Conservation (phyloP, 768 basidiomycete genomes). For the Lentinula raphanica region DNA sequence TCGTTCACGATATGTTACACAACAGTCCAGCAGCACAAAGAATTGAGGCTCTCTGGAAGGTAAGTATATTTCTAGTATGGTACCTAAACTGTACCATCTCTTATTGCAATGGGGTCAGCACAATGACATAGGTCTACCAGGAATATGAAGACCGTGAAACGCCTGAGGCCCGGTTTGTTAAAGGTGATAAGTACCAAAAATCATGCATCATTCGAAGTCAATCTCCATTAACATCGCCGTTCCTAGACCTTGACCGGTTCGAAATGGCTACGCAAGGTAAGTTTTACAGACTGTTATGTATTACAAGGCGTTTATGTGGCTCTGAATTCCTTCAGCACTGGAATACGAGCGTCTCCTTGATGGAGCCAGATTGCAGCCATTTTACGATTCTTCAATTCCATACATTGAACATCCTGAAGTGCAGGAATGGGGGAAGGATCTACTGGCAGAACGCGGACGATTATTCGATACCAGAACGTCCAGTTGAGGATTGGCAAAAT, state of each 20-base stretch:
- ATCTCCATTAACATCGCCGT: neutral
- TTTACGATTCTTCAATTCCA: slow-evolving; percentile 80
- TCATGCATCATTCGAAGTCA: neutral
- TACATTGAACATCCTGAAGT: slow-evolving; percentile 68
- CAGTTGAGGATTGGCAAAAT: too few relatives aligned
- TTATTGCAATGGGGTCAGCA: neutral
- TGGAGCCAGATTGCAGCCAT: slow-evolving; percentile 53
- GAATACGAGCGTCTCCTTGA: slow-evolving; percentile 65
- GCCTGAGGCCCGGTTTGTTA: slow-evolving; percentile 79
- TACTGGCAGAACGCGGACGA: slow-evolving; percentile 42
- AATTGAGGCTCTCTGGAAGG: slow-evolving; percentile 71
- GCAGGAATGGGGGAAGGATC: slow-evolving; percentile 59
- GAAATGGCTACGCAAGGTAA: slow-evolving; percentile 85
- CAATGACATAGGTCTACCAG: slow-evolving; percentile 28
- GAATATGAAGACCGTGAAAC: slow-evolving; percentile 80
- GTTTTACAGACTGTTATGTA: neutral
- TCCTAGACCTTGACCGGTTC: slow-evolving; percentile 74
- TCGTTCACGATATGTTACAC: slow-evolving; percentile 87
- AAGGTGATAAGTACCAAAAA: slow-evolving; percentile 40
- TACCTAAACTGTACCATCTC: too few relatives aligned
- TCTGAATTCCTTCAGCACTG: slow-evolving; percentile 37
- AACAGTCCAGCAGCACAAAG: slow-evolving; percentile 59
- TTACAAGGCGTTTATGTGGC: too few relatives aligned
- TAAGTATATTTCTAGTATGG: slow-evolving; percentile 14
- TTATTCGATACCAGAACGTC: neutral